These are phyloP conservation scores for Hordeum marinum DNA, from an alignment of 176 grass and related monocot genomes.

Conservation along the genomic window DNA sequence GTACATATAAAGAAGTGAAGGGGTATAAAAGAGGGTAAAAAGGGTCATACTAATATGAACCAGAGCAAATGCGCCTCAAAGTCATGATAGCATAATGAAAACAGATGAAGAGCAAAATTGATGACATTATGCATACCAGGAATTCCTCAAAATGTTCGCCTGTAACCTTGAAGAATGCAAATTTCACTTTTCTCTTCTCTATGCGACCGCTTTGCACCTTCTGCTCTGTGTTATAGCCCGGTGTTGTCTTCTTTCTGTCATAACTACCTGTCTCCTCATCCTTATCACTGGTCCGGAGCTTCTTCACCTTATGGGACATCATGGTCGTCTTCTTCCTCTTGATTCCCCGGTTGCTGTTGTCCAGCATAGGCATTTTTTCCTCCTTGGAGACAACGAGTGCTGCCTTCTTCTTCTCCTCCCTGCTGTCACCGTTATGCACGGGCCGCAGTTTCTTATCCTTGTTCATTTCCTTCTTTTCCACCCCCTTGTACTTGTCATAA, in stretches of 20 bases:
- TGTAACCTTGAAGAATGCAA: conserved; percentile 41
- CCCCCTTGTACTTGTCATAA: neutral
- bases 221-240: neutral
- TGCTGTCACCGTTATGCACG: neutral
- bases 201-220: neutral
- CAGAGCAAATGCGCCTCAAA: neutral
- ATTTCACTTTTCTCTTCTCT: neutral
- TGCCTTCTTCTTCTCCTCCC: neutral
- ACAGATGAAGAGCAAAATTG: neutral
- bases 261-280: neutral
- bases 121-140: conserved; percentile 35
- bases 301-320: neutral
- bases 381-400: neutral
- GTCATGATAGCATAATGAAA: neutral
- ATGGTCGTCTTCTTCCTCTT: neutral
- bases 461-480: neutral
- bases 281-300: neutral
- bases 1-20: neutral
- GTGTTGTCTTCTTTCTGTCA: neutral
- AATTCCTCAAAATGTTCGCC: conserved; percentile 31
- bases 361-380: neutral
- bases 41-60: neutral
- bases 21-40: neutral
- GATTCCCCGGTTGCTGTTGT: neutral
- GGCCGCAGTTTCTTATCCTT: conserved; percentile 1